A percentile compares a stretch with the other conserved stretches of the same genome.
Evolutionary conservation across 306 rosid genomes (phyloP).

Genomic region (Castanospermum australe): DNA sequence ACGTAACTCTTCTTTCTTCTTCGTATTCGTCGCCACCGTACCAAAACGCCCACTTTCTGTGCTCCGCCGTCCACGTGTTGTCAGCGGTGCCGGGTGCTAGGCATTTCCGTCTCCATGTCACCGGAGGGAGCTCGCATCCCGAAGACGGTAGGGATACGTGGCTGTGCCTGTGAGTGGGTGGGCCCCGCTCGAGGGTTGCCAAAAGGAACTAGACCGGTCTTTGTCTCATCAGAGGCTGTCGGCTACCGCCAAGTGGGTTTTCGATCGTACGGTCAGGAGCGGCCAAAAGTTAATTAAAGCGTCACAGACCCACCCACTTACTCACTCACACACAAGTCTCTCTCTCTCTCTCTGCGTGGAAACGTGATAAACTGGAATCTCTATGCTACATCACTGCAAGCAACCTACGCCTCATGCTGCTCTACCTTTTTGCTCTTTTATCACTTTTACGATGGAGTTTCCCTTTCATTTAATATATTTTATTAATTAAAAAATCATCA

Average conservation of each 20-base stretch:
- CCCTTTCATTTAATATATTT: neutral
- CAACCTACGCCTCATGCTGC: neutral
- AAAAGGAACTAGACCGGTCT: conserved; percentile 90
- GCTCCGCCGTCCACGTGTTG: conserved; percentile 21
- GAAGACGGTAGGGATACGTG: conserved; percentile 30
- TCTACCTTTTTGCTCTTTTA: neutral
- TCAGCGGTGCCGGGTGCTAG: neutral
- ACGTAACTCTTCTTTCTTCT: neutral
- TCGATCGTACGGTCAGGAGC: conserved; percentile 47
- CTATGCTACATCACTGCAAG: conserved; percentile 13
- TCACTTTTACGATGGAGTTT: neutral
- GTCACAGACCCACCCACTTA: conserved; percentile 8
- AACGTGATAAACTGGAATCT: conserved; percentile 37
- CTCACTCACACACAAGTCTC: neutral
- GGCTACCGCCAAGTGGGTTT: conserved; percentile 35
- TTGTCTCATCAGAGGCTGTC: conserved; percentile 58
- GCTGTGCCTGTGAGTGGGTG: neutral
- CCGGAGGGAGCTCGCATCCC: neutral
- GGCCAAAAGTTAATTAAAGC: conserved; percentile 25
- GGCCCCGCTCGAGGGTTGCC: conserved; percentile 59
- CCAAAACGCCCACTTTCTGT: neutral
- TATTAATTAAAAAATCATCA: too few relatives aligned
- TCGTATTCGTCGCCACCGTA: neutral
- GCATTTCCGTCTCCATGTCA: neutral
- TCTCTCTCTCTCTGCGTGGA: neutral